A percentile compares a stretch with the other conserved stretches of the same genome.
Conservation (phyloP, 768 basidiomycete genomes). For the Paxillus rubicundulus region DNA sequence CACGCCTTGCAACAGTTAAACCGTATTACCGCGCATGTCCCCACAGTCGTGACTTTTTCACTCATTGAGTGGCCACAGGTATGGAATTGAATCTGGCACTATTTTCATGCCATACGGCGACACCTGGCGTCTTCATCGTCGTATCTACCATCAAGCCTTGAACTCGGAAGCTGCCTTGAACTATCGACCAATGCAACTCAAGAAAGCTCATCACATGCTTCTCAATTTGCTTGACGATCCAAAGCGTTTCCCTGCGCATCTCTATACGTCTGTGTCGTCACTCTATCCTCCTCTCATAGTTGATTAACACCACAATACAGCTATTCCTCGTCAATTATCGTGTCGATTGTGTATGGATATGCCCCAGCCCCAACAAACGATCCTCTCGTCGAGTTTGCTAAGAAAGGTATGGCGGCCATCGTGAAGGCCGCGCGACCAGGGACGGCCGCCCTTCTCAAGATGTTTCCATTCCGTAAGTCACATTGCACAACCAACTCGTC, state of each 20-base stretch:
- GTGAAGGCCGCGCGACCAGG: conserved; percentile 15
- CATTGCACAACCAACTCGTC: not conserved
- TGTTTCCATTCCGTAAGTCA: conserved; percentile 29
- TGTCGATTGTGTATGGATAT: conserved; percentile 29
- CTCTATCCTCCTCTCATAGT: not conserved
- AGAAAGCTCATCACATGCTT: conserved; percentile 33
- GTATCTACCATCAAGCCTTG: conserved; percentile 36
- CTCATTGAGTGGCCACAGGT: conserved; percentile 8
- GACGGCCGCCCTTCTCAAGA: conserved; percentile 18
- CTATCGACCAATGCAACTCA: conserved; percentile 34
- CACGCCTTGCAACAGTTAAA: conserved; percentile 21
- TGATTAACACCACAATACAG: conserved; percentile 12
- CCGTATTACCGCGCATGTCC: conserved; percentile 11
- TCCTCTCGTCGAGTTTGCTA: conserved; percentile 19
- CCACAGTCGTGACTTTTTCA: not conserved
- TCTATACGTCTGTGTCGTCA: conserved; percentile 20
- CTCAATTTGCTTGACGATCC: conserved; percentile 31
- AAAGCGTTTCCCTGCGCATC: conserved; percentile 22
- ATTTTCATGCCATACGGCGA: conserved; percentile 37
- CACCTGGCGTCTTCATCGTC: conserved; percentile 37
- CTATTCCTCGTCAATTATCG: conserved; percentile 23
- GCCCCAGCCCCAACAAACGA: conserved; percentile 17
- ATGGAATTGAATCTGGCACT: conserved; percentile 36
- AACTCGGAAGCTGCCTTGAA: conserved; percentile 21
- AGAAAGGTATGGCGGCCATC: conserved; percentile 16